A percentile compares a stretch with the other conserved stretches of the same genome.
These are phyloP conservation scores for Leccinum variicolor DNA, from an alignment of 768 basidiomycete species.

Conservation along the genomic window DNA sequence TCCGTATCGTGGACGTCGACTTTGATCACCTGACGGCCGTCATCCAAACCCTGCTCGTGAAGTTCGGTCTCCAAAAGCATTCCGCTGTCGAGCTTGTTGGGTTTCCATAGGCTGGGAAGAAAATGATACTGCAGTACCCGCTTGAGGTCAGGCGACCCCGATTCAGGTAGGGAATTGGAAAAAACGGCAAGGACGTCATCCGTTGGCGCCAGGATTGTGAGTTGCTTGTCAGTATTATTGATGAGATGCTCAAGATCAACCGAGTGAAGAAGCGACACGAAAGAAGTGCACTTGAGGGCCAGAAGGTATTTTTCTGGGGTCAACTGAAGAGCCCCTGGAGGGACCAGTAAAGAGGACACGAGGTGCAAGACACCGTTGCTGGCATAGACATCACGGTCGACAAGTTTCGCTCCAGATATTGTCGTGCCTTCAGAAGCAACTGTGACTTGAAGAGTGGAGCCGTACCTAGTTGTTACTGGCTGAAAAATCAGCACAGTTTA, in stretches of 20 bases:
- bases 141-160: conserved; percentile 66
- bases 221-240: conserved; percentile 63
- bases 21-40: conserved; percentile 65
- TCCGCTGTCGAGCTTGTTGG: conserved; percentile 66
- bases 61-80: conserved; percentile 80
- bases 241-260: conserved; percentile 69
- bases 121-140: conserved; percentile 86
- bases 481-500: conserved; percentile 13
- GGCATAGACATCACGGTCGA: conserved; percentile 84
- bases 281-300: conserved; percentile 85
- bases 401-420: conserved; percentile 56
- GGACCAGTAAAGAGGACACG: conserved; percentile 78
- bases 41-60: conserved; percentile 63
- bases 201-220: conserved; percentile 88
- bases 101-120: conserved; percentile 74
- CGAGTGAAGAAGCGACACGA: conserved; percentile 85
- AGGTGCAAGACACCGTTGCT: conserved; percentile 95
- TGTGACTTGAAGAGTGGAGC: conserved; percentile 59
- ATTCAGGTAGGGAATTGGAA: conserved; percentile 53
- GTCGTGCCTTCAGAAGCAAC: conserved; percentile 51
- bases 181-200: conserved; percentile 78
- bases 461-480: conserved; percentile 69
- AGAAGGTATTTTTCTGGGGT: conserved; percentile 96
- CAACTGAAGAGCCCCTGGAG: conserved; percentile 67
- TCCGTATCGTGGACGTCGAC: conserved; percentile 57